phyloP scores from a whole-genome alignment of 2,329 filamentous ascomycete genomes.

The Colletotrichum sp. region DNA sequence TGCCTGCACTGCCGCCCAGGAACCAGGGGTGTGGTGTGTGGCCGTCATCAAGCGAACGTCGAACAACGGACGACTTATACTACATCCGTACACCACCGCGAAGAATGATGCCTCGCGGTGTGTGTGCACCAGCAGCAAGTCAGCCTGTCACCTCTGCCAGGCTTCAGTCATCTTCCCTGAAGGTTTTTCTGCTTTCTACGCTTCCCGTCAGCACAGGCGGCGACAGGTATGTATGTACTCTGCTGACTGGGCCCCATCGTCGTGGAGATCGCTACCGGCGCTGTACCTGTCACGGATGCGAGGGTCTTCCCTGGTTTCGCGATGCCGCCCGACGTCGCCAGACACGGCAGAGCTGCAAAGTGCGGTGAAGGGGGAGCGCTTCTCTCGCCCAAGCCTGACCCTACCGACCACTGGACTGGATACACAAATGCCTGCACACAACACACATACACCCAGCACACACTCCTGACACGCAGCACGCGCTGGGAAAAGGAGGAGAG shows the following conservation, averaged over 20 bases:
- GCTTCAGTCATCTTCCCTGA: neutral
- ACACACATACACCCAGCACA: neutral
- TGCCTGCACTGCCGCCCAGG: neutral
- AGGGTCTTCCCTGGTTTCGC: neutral
- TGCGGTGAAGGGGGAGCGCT: slow-evolving; percentile 3
- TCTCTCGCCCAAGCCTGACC: neutral
- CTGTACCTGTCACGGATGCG: neutral
- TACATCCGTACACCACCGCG: neutral
- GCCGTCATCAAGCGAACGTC: neutral
- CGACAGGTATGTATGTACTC: neutral
- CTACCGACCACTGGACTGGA: neutral
- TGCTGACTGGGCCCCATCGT: neutral
- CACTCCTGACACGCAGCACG: neutral
- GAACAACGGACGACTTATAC: neutral
- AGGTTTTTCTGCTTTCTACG: neutral
- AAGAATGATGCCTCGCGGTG: neutral
- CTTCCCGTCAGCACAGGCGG: neutral
- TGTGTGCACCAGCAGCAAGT: neutral
- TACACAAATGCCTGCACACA: neutral
- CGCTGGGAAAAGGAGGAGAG: neutral
- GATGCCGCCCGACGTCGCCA: neutral
- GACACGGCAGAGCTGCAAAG: neutral
- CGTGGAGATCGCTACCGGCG: neutral
- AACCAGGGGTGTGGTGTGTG: neutral
- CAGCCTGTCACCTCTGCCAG: neutral